phyloP scores from a whole-genome alignment of 2,329 filamentous ascomycete genomes.

The Sporothrix curviconia region DNA sequence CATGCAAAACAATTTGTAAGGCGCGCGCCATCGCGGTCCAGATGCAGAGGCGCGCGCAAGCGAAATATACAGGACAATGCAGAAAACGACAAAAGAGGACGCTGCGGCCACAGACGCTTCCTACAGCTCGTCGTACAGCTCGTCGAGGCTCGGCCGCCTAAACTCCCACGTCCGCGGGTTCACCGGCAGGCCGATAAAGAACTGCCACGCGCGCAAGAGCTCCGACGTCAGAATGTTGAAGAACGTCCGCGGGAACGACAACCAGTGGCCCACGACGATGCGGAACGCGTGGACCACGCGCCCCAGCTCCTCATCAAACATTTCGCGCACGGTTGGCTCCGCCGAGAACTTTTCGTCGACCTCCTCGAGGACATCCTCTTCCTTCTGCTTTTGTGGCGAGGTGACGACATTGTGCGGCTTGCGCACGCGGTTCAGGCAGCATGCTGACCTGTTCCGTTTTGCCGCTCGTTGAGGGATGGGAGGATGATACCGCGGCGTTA shows the following conservation, averaged over 20 bases:
- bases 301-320: slow-evolving; percentile 56
- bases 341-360: background rate
- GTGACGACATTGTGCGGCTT: slow-evolving; percentile 38
- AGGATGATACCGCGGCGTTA: no score
- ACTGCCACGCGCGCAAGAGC: slow-evolving; percentile 40
- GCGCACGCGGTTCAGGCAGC: slow-evolving; percentile 34
- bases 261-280: slow-evolving; percentile 65
- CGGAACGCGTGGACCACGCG: slow-evolving; percentile 56
- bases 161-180: slow-evolving; percentile 42
- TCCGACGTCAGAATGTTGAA: slow-evolving; percentile 41
- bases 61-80: background rate
- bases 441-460: slow-evolving; percentile 22
- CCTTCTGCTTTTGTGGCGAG: slow-evolving; percentile 28
- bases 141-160: slow-evolving; percentile 39
- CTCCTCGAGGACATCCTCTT: slow-evolving; percentile 26
- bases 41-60: no score
- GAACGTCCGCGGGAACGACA: slow-evolving; percentile 56
- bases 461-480: no score
- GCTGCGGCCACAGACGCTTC: background rate
- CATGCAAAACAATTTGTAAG: background rate
- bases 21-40: no score
- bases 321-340: slow-evolving; percentile 43
- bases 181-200: slow-evolving; percentile 48
- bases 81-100: background rate
- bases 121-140: slow-evolving; percentile 32